Conservation (phyloP, 495 filamentous ascomycete genomes). For the Penicillium angulare region DNA sequence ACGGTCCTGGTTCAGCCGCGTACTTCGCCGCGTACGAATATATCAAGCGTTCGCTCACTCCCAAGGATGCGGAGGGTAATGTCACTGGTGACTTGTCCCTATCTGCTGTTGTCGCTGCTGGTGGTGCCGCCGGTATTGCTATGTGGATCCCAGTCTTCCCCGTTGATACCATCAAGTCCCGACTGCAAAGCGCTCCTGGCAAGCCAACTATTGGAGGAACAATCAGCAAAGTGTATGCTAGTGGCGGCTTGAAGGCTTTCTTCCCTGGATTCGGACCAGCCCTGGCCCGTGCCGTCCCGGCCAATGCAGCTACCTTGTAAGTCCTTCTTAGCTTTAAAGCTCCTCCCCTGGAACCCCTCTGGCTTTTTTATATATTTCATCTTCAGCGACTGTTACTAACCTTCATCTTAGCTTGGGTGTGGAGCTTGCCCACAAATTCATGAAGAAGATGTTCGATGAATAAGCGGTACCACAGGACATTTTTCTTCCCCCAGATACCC, state of each 20-base stretch:
- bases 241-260: constrained; percentile 86
- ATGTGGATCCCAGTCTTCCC: constrained; percentile 99
- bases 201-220: constrained; percentile 80
- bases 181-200: constrained; percentile 89
- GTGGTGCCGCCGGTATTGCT: constrained; percentile 86
- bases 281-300: constrained; percentile 87
- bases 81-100: constrained; percentile 69
- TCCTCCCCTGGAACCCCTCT: too few relatives aligned
- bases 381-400: constrained; percentile 10
- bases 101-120: constrained; percentile 78
- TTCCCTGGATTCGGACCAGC: constrained; percentile 97
- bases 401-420: constrained; percentile 59
- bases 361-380: not conserved
- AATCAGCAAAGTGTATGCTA: constrained; percentile 71
- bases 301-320: constrained; percentile 77
- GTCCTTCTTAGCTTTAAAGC: too few relatives aligned
- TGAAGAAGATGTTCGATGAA: constrained; percentile 67
- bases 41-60: constrained; percentile 85
- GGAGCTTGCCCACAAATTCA: constrained; percentile 77
- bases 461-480: too few relatives aligned
- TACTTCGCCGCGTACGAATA: constrained; percentile 98
- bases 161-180: constrained; percentile 92
- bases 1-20: constrained; percentile 87
- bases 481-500: too few relatives aligned
- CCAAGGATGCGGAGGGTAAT: constrained; percentile 75